A percentile compares a stretch with the other conserved stretches of the same genome.
phyloP scores from a whole-genome alignment of 257 asterid genomes.

The Nicotiana sylvestris region DNA sequence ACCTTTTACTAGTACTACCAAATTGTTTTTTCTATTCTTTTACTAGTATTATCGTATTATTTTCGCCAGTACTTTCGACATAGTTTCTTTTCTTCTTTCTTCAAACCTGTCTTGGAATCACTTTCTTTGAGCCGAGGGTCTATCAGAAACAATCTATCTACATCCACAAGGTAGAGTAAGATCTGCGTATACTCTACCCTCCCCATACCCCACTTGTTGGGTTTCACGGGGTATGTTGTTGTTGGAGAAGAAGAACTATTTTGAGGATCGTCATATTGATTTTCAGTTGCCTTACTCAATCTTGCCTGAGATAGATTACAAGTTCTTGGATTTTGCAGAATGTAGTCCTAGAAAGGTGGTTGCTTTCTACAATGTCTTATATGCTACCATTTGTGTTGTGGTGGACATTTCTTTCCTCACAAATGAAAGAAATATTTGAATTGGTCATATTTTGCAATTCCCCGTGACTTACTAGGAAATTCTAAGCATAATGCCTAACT shows the following conservation, averaged over 20 bases:
- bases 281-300: neutral
- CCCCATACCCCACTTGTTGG: no score
- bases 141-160: no score
- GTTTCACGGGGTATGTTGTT: no score
- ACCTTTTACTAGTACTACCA: no score
- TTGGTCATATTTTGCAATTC: neutral
- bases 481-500: neutral
- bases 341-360: neutral
- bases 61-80: no score
- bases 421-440: neutral
- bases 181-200: no score
- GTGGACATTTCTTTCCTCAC: conserved; percentile 3
- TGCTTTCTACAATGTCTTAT: neutral
- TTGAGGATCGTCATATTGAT: neutral
- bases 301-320: neutral
- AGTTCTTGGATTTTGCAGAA: neutral
- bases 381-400: neutral
- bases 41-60: no score
- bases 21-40: no score
- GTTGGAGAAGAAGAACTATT: neutral
- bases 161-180: no score
- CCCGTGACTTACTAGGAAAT: neutral
- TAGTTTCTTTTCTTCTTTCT: no score
- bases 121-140: no score
- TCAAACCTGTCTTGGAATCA: no score